Evolutionary conservation across 129 eudicot species (phyloP).

Genomic region (Tagetes patula): DNA sequence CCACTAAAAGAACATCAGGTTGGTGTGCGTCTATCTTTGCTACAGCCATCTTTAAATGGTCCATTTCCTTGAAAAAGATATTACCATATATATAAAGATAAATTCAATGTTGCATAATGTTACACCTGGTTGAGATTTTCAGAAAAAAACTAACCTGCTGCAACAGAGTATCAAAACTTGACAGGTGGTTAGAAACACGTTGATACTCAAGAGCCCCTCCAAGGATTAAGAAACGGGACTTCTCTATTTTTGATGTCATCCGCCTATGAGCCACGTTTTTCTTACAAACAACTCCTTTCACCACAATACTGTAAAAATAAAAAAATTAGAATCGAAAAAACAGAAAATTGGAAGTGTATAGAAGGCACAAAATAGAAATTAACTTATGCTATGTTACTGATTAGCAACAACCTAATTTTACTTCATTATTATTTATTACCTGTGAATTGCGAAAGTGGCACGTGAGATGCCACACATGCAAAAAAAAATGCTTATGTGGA

Average conservation of each 20-base stretch:
- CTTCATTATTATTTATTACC: neutral
- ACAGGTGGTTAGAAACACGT: conserved; percentile 84
- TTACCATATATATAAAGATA: conserved; percentile 17
- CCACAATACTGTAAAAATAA: conserved; percentile 51
- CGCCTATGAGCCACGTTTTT: conserved; percentile 97
- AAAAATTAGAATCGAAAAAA: conserved; percentile 22
- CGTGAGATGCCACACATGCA: neutral
- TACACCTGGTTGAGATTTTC: conserved; percentile 12
- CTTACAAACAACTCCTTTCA: conserved; percentile 95
- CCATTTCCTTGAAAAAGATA: conserved; percentile 69
- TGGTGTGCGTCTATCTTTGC: conserved; percentile 90
- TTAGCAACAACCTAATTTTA: neutral
- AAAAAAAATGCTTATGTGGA: neutral
- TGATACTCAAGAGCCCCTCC: conserved; percentile 99
- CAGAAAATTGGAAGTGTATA: conserved; percentile 9
- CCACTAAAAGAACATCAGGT: conserved; percentile 91
- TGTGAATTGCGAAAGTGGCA: neutral
- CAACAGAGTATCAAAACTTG: conserved; percentile 92
- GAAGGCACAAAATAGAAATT: neutral
- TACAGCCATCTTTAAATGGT: conserved; percentile 98
- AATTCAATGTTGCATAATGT: conserved; percentile 12
- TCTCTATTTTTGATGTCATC: conserved; percentile 83
- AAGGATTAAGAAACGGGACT: conserved; percentile 78
- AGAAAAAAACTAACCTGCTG: conserved; percentile 61
- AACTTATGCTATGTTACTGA: too few species aligned